phyloP scores from a whole-genome alignment of 2,329 filamentous ascomycete genomes.

The Epichloe typhina region DNA sequence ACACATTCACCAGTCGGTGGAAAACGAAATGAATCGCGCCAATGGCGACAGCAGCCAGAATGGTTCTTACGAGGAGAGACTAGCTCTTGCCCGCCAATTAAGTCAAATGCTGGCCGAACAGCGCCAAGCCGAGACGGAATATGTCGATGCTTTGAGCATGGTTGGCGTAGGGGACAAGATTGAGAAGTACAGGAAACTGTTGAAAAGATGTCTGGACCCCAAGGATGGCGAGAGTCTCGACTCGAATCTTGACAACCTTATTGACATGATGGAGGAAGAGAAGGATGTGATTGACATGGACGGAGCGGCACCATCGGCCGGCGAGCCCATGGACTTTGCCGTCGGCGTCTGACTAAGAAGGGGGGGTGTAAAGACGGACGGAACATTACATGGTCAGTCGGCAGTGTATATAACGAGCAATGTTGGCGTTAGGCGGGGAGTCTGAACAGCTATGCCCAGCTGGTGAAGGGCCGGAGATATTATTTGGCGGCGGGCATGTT shows the following conservation, averaged over 20 bases:
- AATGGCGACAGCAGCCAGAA: conserved; percentile 33
- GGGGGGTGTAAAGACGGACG: background rate
- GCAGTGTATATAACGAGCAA: background rate
- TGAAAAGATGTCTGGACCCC: conserved; percentile 54
- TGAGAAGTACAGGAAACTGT: conserved; percentile 57
- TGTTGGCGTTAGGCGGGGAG: background rate
- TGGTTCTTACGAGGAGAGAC: conserved; percentile 39
- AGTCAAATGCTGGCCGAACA: conserved; percentile 45
- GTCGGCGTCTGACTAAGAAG: conserved; percentile 2
- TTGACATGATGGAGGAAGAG: conserved; percentile 51
- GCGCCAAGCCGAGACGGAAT: conserved; percentile 49
- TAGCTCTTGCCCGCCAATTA: conserved; percentile 45
- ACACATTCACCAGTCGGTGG: conserved; percentile 37
- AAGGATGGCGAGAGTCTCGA: conserved; percentile 57
- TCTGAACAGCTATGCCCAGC: background rate
- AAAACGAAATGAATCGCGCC: conserved; percentile 34
- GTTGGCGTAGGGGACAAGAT: conserved; percentile 62
- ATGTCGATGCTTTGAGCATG: conserved; percentile 53
- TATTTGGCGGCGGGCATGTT: background rate
- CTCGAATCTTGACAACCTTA: conserved; percentile 45
- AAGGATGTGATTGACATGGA: conserved; percentile 30
- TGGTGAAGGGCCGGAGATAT: background rate
- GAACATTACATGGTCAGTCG: background rate
- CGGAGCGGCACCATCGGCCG: conserved; percentile 14
- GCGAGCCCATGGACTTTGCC: conserved; percentile 19